phyloP scores from a whole-genome alignment of 139 green algal genomes.

The Nannochloris sp. region DNA sequence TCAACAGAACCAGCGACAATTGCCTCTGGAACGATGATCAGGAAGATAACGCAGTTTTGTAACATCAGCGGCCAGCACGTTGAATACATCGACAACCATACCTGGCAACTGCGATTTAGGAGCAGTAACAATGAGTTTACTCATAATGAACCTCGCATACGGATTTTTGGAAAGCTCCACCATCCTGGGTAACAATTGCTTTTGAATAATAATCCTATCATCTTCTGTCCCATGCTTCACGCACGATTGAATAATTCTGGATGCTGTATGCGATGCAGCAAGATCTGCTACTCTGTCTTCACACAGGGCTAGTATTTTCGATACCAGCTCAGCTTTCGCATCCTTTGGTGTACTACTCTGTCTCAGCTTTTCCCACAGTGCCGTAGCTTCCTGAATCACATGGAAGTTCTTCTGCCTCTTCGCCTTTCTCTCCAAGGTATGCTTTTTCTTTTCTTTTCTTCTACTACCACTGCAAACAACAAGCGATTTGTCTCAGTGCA shows the following conservation, averaged over 20 bases:
- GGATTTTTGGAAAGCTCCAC: slow-evolving; percentile 66
- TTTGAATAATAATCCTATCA: slow-evolving; percentile 45
- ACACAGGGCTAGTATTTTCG: slow-evolving; percentile 43
- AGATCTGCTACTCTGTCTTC: slow-evolving; percentile 54
- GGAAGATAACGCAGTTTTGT: slow-evolving; percentile 67
- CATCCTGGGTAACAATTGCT: slow-evolving; percentile 51
- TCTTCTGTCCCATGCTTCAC: slow-evolving; percentile 52
- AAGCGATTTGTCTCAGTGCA: too few species aligned
- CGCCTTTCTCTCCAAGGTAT: slow-evolving; percentile 13
- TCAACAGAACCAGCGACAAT: slow-evolving; percentile 3
- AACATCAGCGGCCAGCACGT: slow-evolving; percentile 33
- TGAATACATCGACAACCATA: slow-evolving; percentile 16
- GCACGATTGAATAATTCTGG: slow-evolving; percentile 75
- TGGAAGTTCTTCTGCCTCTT: slow-evolving; percentile 23
- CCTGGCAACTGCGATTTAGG: slow-evolving; percentile 52
- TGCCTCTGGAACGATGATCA: slow-evolving; percentile 1
- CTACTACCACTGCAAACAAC: too few species aligned
- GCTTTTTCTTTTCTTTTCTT: slow-evolving; percentile 30
- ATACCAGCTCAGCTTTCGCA: slow-evolving; percentile 42
- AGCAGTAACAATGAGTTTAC: slow-evolving; percentile 59
- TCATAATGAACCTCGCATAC: slow-evolving; percentile 75
- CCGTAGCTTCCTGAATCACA: slow-evolving; percentile 19
- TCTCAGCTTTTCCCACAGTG: slow-evolving; percentile 59
- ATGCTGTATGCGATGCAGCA: slow-evolving; percentile 62
- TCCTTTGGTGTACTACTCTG: slow-evolving; percentile 30